phyloP scores from a whole-genome alignment of 2,329 filamentous ascomycete genomes.

The Capronia americana region DNA sequence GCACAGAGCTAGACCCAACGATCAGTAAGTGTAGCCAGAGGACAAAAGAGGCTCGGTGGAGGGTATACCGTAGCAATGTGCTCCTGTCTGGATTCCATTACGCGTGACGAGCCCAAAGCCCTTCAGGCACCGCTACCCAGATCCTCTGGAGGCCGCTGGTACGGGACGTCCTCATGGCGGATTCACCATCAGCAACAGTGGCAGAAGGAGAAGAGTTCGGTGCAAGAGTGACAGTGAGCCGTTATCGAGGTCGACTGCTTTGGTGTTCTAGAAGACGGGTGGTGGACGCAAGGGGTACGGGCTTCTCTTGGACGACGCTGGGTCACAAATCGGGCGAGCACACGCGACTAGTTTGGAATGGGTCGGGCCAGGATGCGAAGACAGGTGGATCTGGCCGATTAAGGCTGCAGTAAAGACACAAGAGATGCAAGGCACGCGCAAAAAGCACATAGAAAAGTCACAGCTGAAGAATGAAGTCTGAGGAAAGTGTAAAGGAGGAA shows the following conservation, averaged over 20 bases:
- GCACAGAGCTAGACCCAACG: constrained; percentile 63
- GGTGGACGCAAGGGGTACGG: constrained; percentile 42
- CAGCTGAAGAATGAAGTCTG: constrained; percentile 18
- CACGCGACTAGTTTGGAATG: constrained; percentile 27
- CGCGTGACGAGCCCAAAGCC: constrained; percentile 28
- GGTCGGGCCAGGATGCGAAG: constrained; percentile 16
- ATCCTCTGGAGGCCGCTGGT: constrained; percentile 26
- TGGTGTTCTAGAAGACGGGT: constrained; percentile 40
- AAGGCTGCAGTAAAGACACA: constrained; percentile 17
- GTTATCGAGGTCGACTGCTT: constrained; percentile 25
- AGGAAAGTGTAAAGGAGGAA: constrained; percentile 20
- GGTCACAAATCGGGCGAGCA: constrained; percentile 25
- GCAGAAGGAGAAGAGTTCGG: constrained; percentile 41
- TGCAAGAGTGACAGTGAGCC: constrained; percentile 36
- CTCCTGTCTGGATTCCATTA: constrained; percentile 37
- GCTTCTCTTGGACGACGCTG: constrained; percentile 24
- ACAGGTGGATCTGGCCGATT: constrained; percentile 13
- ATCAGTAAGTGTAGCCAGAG: constrained; percentile 22
- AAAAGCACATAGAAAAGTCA: constrained; percentile 17
- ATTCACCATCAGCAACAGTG: constrained; percentile 51
- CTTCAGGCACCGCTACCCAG: constrained; percentile 34
- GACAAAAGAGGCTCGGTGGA: not conserved
- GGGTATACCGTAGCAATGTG: constrained; percentile 36
- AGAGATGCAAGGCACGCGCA: constrained; percentile 20
- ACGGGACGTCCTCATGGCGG: constrained; percentile 45